A percentile compares a stretch with the other conserved stretches of the same genome.
Evolutionary conservation across 1,284 basidiomycete species (phyloP).

Genomic region (Sporisorium iseilematis-ciliati): DNA sequence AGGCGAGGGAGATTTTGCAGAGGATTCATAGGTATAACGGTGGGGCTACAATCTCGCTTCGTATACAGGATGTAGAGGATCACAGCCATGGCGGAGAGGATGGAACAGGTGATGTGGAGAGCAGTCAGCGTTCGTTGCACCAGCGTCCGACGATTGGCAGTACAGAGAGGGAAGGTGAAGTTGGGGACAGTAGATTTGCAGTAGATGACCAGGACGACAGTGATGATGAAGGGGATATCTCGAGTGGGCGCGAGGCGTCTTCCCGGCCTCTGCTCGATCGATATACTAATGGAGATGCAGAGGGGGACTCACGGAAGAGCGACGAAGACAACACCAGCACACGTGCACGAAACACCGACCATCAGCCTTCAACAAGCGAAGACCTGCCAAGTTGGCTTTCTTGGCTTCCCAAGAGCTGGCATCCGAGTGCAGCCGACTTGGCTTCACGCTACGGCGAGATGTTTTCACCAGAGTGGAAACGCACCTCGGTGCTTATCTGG

Average conservation of each 20-base stretch:
- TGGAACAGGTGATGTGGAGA: slow-evolving; percentile 14
- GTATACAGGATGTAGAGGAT: slow-evolving; percentile 52
- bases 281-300: neutral
- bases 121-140: slow-evolving; percentile 19
- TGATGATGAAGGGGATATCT: slow-evolving; percentile 3
- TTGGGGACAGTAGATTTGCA: slow-evolving; percentile 1
- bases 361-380: neutral
- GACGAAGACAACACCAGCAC: slow-evolving; percentile 7
- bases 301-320: slow-evolving; percentile 10
- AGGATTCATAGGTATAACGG: slow-evolving; percentile 57
- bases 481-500: slow-evolving; percentile 78
- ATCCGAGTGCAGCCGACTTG: slow-evolving; percentile 36
- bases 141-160: slow-evolving; percentile 1
- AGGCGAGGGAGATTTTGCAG: slow-evolving; percentile 59
- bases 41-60: slow-evolving; percentile 32
- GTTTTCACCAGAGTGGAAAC: slow-evolving; percentile 82
- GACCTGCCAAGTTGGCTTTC: slow-evolving; percentile 32
- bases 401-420: slow-evolving; percentile 44
- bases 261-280: slow-evolving; percentile 12
- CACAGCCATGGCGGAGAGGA: neutral
- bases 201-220: slow-evolving; percentile 5
- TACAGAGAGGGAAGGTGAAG: too few relatives aligned
- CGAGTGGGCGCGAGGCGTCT: neutral
- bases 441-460: slow-evolving; percentile 80
- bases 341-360: slow-evolving; percentile 10